phyloP scores from a whole-genome alignment of 495 filamentous ascomycete species.

The Xylaria curta region DNA sequence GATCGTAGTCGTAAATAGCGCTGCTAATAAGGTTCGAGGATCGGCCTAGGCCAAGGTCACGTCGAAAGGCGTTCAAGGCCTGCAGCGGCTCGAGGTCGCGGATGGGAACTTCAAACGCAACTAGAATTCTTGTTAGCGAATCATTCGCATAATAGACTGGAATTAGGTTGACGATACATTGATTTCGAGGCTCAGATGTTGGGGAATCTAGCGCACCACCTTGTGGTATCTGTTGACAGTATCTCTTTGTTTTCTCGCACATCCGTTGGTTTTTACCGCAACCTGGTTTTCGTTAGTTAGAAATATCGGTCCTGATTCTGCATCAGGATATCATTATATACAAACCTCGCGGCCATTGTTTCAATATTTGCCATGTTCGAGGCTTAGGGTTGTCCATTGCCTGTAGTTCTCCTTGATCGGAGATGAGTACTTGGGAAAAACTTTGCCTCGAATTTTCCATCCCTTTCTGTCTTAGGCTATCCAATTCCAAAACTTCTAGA shows the following conservation, averaged over 20 bases:
- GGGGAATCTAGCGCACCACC: not conserved
- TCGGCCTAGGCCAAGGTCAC: not conserved
- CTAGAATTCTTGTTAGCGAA: not conserved
- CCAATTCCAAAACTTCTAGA: not conserved
- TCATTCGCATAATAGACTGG: not conserved
- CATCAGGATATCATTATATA: not conserved
- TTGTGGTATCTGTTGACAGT: not conserved
- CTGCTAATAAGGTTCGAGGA: constrained; percentile 21
- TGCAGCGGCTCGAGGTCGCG: not conserved
- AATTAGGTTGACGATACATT: not conserved
- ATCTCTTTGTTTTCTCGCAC: not conserved
- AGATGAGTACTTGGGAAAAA: not conserved
- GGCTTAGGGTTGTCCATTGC: not conserved
- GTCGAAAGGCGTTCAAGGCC: constrained; percentile 1
- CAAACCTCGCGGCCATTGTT: not conserved
- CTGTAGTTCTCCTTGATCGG: not conserved
- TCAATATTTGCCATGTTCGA: not conserved
- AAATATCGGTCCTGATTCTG: not conserved
- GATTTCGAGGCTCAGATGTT: not conserved
- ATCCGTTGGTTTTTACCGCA: not conserved
- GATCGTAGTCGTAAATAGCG: constrained; percentile 2
- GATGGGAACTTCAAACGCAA: not conserved
- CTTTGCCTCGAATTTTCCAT: not conserved
- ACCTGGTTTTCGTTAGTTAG: not conserved
- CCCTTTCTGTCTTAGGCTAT: not conserved